These are phyloP conservation scores for Diaporthe ilicicola DNA, from an alignment of 2,329 filamentous ascomycete genomes.

Conservation along the genomic window DNA sequence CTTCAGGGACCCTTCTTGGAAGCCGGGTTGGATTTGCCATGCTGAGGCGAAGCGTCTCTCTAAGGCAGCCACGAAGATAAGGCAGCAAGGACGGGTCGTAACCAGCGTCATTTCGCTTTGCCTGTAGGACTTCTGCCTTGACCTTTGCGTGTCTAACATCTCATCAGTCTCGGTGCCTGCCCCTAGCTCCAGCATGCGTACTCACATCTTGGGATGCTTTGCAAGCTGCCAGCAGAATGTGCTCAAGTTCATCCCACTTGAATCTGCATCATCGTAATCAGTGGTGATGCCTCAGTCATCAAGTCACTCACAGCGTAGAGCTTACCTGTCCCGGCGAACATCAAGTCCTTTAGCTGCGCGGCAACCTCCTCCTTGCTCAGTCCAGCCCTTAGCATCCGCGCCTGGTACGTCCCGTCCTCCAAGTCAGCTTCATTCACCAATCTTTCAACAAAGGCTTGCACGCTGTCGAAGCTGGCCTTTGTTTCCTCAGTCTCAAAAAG, in stretches of 20 bases:
- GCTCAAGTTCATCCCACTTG: conserved; percentile 59
- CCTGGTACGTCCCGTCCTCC: conserved; percentile 55
- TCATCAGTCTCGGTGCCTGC: background rate
- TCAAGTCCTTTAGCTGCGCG: conserved; percentile 61
- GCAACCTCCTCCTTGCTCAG: conserved; percentile 53
- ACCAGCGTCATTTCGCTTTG: background rate
- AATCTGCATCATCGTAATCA: conserved; percentile 44
- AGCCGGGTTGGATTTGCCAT: conserved; percentile 34
- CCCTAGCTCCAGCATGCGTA: background rate
- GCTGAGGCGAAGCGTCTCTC: conserved; percentile 34
- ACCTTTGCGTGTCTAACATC: conserved; percentile 29
- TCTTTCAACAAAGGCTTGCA: conserved; percentile 4
- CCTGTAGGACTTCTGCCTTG: conserved; percentile 10
- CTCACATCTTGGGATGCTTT: conserved; percentile 50
- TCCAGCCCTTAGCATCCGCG: conserved; percentile 53
- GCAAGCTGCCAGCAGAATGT: conserved; percentile 56
- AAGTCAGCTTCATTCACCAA: conserved; percentile 46
- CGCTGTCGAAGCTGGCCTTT: conserved; percentile 32
- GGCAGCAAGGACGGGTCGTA: conserved; percentile 33
- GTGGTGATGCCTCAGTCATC: background rate
- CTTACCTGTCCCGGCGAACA: conserved; percentile 58
- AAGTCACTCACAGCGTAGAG: background rate
- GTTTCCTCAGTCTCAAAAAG: conserved; percentile 48
- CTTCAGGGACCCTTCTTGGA: conserved; percentile 25
- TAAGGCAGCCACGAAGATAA: conserved; percentile 33